Conservation (phyloP, 371 early-diverging fungal species). For the Rhizopus sp. region DNA sequence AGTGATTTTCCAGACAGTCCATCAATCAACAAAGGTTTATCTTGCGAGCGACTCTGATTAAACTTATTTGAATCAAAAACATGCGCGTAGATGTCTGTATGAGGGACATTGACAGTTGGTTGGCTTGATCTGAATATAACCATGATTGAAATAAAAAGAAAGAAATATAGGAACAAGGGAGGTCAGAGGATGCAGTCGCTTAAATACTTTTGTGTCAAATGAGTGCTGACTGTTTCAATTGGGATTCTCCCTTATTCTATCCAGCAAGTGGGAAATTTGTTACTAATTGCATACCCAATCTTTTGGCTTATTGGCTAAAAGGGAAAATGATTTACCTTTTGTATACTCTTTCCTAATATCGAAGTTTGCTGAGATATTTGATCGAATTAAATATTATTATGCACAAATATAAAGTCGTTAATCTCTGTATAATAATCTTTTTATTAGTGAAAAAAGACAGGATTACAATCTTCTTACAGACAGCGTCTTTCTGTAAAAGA, state of each 20-base stretch:
- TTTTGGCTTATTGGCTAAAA: background rate
- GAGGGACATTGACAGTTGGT: constrained; percentile 51
- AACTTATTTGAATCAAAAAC: constrained; percentile 47
- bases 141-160: constrained; percentile 2
- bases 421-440: no score
- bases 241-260: no score
- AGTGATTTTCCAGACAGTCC: constrained; percentile 52
- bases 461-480: no score
- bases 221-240: background rate
- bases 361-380: no score
- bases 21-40: constrained; percentile 57
- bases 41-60: constrained; percentile 29
- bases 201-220: background rate
- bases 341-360: no score
- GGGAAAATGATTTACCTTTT: constrained; percentile 3
- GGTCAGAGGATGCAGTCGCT: background rate
- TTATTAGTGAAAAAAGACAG: no score
- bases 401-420: no score
- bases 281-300: background rate
- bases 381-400: no score
- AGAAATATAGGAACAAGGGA: background rate
- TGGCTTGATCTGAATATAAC: constrained; percentile 12
- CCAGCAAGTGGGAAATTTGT: constrained; percentile 1
- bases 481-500: no score
- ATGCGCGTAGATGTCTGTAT: constrained; percentile 66